Base-by-base conservation (phyloP, 176 grass and related monocot genomes). In the Rhynchospora tenuis region DNA sequence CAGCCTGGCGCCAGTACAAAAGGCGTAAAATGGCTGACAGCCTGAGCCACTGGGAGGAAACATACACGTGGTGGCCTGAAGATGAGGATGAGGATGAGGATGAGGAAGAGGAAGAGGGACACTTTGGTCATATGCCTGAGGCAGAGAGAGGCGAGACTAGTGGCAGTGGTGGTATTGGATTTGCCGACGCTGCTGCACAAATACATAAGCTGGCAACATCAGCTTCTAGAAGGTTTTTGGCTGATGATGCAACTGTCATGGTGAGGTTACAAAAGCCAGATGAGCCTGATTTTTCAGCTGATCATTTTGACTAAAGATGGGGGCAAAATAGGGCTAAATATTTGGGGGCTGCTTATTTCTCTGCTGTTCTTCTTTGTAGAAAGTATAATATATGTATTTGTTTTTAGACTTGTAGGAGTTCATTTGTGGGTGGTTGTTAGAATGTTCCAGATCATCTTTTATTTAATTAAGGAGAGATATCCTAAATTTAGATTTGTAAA, bases 251-350 rank as follows among this genome's bases (percentile, higher is more conserved):
- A 2, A 61, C 71, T 0, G 23, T 54, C 0, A 90, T 97, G 43
- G 85, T 72, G 9, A 91, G 84, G 87, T 31, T 98, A 47, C 92
- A 90, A 84, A 98, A 98, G 73, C 95, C 95, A 8, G 90, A 98
- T 5, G 95, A 98, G 29, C 95, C 95, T 0, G 92, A 98, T 59
- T 98, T 98, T 83, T 90, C 90, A 0, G 89, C 84, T 9, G 92
- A 94, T 60, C 92, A 94, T 93, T 94, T 93, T 43, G 90, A 94
- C 70, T 98, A 87, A 66, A 65, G 44, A 50, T 82, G 77, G 15
- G 16, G 60, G 29, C 59, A 67, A 19, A 26, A 54, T 54, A 20
- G 16, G 15, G 38, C 16, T 17, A 4, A 17, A 15, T 75, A 52
- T 27, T 54, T 27, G 4, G 47, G 7, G 19, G 48, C 31, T 77